Evolutionary conservation across 257 asterid genomes (phyloP), one percentile per base, ranked within the genome.

Genomic region (Penstemon barbatus): DNA sequence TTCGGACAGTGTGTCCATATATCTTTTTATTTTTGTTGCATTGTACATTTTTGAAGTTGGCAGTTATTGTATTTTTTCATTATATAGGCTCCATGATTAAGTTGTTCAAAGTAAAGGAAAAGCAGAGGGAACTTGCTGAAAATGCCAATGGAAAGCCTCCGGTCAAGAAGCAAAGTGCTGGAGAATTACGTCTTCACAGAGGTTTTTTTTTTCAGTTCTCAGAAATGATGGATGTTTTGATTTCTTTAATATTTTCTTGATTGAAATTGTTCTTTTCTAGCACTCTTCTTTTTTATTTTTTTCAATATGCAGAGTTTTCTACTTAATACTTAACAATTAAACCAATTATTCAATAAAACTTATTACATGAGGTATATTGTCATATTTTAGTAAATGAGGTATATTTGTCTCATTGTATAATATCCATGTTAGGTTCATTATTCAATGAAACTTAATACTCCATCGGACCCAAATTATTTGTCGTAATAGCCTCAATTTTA

Each of bases 121-220:
- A 87, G 79, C 97, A 90, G 74, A 92, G 87, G 81, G 98, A 87
- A 75, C 89, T 86, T 68, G 98, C 95, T 75, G 95, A 87, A 83
- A 89, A 83, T 76, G 86, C 95, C 71, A 78, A 89, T 45, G 97
- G 98, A 59, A 85, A 71, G 73, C 91, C 95, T 70, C 84, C 91
- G 13, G 95, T 62, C 56, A 91, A 91, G 91, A 91, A 87, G 80
- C 96, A 89, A 80, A 89, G 96, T 78, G 94, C 97, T 70, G 97
- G 97, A 66, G 97, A 91, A 81, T 74, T 91, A 18, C 97, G 97
- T 74, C 95, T 91, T 82, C 91, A 89, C 76, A 83, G 81, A 83
- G 89, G 89, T 84, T 56, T 66, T 40, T 65, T 65, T 61, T 39
- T 42, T 13, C 7, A 3, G 57, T 66, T 49, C 54, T 59, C 5